These are phyloP conservation scores for Torrubiellomyces zombiae DNA, from an alignment of 2,329 filamentous ascomycete species.

Conservation along the genomic window DNA sequence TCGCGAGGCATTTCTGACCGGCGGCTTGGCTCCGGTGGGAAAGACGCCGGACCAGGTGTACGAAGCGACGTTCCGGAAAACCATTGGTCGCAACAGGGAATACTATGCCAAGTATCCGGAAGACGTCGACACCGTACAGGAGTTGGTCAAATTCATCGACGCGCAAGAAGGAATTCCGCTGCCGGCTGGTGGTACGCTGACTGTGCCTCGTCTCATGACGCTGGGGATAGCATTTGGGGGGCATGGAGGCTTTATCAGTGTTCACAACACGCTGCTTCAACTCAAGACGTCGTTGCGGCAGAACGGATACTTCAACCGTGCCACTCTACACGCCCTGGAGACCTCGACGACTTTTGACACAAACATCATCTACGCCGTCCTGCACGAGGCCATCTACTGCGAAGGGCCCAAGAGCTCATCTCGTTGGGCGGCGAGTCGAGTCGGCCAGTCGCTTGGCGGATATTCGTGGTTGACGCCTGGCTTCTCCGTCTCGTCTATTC, in stretches of 20 bases:
- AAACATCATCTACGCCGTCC: slow-evolving; percentile 65
- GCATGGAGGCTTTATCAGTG: slow-evolving; percentile 57
- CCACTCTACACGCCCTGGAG: slow-evolving; percentile 55
- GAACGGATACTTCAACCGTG: slow-evolving; percentile 59
- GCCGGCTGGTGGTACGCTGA: slow-evolving; percentile 57
- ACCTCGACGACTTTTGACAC: slow-evolving; percentile 52
- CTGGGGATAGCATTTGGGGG: slow-evolving; percentile 64
- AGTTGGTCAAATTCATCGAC: slow-evolving; percentile 48
- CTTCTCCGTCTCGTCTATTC: slow-evolving; percentile 12
- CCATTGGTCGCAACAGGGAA: slow-evolving; percentile 52
- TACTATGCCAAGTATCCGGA: slow-evolving; percentile 81
- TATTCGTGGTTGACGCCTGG: slow-evolving; percentile 33
- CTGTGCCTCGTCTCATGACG: slow-evolving; percentile 57
- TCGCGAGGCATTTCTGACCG: slow-evolving; percentile 68
- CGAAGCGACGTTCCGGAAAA: slow-evolving; percentile 49
- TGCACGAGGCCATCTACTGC: slow-evolving; percentile 83
- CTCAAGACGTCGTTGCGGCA: slow-evolving; percentile 57
- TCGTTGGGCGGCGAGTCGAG: slow-evolving; percentile 57
- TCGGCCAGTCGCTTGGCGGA: slow-evolving; percentile 31
- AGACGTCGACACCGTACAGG: slow-evolving; percentile 52
- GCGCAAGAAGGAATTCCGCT: slow-evolving; percentile 39
- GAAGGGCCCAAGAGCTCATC: slow-evolving; percentile 45
- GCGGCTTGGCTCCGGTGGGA: slow-evolving; percentile 66
- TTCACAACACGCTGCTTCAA: slow-evolving; percentile 60
- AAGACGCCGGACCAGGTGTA: slow-evolving; percentile 62